These are phyloP conservation scores for Aspergillus piperis DNA, from an alignment of 2,329 filamentous ascomycete genomes.

Conservation along the genomic window DNA sequence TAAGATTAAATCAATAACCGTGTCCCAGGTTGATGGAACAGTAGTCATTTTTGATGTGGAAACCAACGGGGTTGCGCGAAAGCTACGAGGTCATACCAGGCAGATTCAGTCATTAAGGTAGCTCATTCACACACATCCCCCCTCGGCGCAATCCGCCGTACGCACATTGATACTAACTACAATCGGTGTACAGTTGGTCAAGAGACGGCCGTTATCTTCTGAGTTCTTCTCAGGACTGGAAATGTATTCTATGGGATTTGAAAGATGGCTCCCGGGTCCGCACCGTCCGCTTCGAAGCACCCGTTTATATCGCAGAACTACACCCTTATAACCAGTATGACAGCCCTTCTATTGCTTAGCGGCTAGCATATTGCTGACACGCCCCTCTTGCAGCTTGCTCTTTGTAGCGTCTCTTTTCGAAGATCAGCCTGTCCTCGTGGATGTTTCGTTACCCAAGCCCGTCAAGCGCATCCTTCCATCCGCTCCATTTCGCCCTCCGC, in stretches of 20 bases:
- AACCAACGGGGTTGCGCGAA: slow-evolving; percentile 93
- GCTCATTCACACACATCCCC: neutral
- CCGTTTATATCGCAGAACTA: slow-evolving; percentile 93
- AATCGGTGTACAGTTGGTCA: slow-evolving; percentile 68
- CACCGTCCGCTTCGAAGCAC: slow-evolving; percentile 86
- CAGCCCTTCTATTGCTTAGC: neutral
- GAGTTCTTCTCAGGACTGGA: slow-evolving; percentile 94
- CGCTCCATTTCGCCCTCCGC: slow-evolving; percentile 71
- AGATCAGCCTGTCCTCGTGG: slow-evolving; percentile 85
- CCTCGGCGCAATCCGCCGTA: neutral
- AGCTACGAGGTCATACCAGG: slow-evolving; percentile 87
- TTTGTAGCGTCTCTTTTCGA: slow-evolving; percentile 94
- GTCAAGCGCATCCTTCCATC: slow-evolving; percentile 79
- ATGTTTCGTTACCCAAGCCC: slow-evolving; percentile 69
- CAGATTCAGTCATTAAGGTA: slow-evolving; percentile 85
- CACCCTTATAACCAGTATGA: slow-evolving; percentile 84
- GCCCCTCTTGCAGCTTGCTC: slow-evolving; percentile 58
- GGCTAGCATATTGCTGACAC: slow-evolving; percentile 4
- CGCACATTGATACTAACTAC: slow-evolving; percentile 7
- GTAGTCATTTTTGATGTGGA: slow-evolving; percentile 97
- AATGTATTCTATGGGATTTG: slow-evolving; percentile 93
- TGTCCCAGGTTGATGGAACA: slow-evolving; percentile 71
- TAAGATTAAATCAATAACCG: slow-evolving; percentile 17
- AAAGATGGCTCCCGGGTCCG: slow-evolving; percentile 70
- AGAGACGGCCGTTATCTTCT: slow-evolving; percentile 86